phyloP scores from a whole-genome alignment of 371 early-diverging fungal species.

The Aphelidium insulamus region DNA sequence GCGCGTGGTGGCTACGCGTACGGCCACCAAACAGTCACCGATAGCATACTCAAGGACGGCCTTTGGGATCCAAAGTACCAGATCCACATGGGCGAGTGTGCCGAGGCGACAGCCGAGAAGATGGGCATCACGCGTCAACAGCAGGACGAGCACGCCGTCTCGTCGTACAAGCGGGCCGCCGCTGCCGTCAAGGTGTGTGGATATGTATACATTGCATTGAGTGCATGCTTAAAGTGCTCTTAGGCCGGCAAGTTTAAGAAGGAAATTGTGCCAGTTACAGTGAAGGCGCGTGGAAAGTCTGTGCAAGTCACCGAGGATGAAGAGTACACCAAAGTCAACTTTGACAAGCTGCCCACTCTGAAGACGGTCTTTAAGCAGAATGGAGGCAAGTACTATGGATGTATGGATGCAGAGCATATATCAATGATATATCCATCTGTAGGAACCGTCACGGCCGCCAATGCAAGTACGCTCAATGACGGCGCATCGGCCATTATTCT shows the following conservation, averaged over 20 bases:
- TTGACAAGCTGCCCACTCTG: constrained; percentile 27
- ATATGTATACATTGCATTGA: not conserved
- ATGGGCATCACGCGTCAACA: constrained; percentile 55
- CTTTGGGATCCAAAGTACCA: constrained; percentile 81
- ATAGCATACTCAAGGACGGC: constrained; percentile 85
- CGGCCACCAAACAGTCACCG: constrained; percentile 57
- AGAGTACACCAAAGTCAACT: constrained; percentile 54
- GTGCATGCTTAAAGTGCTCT: not conserved
- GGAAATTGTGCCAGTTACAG: constrained; percentile 67
- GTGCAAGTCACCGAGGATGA: constrained; percentile 55
- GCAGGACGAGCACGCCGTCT: constrained; percentile 75
- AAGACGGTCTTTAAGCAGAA: constrained; percentile 36
- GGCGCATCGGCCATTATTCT: constrained; percentile 88
- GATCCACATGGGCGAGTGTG: constrained; percentile 76
- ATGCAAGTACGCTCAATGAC: constrained; percentile 80
- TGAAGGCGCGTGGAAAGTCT: constrained; percentile 53
- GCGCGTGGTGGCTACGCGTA: constrained; percentile 57
- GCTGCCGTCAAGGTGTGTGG: constrained; percentile 38
- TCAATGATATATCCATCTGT: constrained; percentile 3
- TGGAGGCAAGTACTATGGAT: constrained; percentile 4
- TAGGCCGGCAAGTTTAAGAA: constrained; percentile 33
- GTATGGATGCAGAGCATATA: not conserved
- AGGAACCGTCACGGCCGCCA: constrained; percentile 87
- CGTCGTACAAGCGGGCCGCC: constrained; percentile 64
- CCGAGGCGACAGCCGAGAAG: constrained; percentile 73